Evolutionary conservation across 345 rosid species (phyloP), one percentile per base, ranked within the genome.

Genomic region (Linum lewisii): DNA sequence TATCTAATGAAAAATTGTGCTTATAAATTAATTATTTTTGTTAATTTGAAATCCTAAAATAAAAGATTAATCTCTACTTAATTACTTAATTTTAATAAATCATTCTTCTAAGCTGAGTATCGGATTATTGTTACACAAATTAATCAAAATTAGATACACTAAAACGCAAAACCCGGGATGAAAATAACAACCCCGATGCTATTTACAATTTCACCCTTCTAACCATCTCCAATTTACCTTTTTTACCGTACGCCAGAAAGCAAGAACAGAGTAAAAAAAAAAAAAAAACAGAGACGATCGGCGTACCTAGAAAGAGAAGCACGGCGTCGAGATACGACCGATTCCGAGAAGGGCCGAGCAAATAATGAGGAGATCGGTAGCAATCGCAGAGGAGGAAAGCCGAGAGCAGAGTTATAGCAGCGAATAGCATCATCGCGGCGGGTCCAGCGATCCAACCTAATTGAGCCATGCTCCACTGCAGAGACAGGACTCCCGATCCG

Each of bases 401-500:
- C 18, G 69, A 65, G 20, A 70, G 0, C 38, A 70, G 63, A 24
- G 74, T 65, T 13, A 61, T 26, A 2, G 44, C 29, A 15, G 69
- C 69, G 60, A 70, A 65, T 21, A 19, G 22, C 21, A 61, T 1
- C 59, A 70, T 65, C 9, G 55, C 56, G 6, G 57, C 32, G 1
- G 74, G 74, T n/a, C 74, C 74, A 7, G 69, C 74, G 21, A 65
- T 38, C 74, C 74, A 70, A 6, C 74, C 74, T 2, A 70, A 22
- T 47, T 70, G 74, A 1, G 74, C 74, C 59, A 65, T 32, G 54
- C 74, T 70, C 74, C 74, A 70, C 37, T 65, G 66, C 16, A 70
- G 16, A 20, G 74, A 70, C 6, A 81, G 68, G n/a, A 76, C 82
- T 9, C 85, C 85, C 10, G 82, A 69, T 14, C 85, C 85, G 26